A percentile compares a stretch with the other conserved stretches of the same genome.
These are phyloP conservation scores for Alternaria viburni DNA, from an alignment of 2,329 filamentous ascomycete genomes.

Conservation along the genomic window DNA sequence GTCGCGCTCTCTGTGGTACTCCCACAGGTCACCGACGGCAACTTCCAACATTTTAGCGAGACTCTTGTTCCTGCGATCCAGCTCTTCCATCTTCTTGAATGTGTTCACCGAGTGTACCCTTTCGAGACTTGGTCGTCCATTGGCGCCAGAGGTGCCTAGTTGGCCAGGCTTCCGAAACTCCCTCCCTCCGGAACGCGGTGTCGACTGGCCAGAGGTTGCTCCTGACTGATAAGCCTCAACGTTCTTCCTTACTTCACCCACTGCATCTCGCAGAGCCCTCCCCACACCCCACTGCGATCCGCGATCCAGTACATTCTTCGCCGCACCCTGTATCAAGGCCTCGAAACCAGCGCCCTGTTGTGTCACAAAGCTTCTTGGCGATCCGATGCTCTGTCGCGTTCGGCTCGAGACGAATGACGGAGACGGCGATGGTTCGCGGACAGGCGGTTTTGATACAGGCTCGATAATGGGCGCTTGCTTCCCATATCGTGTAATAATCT, in stretches of 20 bases:
- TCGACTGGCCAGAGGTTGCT: constrained; percentile 34
- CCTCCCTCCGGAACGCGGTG: constrained; percentile 43
- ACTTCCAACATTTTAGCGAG: constrained; percentile 72
- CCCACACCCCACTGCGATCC: constrained; percentile 81
- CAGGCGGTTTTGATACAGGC: constrained; percentile 29
- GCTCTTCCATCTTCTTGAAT: constrained; percentile 40
- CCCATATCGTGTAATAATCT: constrained; percentile 75
- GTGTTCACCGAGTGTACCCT: constrained; percentile 31
- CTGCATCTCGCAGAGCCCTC: constrained; percentile 78
- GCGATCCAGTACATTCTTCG: constrained; percentile 74
- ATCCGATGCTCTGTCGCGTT: constrained; percentile 35
- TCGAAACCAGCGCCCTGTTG: constrained; percentile 61
- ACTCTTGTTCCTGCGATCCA: constrained; percentile 71
- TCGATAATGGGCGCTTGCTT: constrained; percentile 47
- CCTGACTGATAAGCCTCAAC: constrained; percentile 67
- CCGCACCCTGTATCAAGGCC: constrained; percentile 75
- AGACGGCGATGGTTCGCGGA: constrained; percentile 37
- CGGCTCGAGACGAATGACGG: constrained; percentile 32
- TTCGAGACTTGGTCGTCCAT: constrained; percentile 24
- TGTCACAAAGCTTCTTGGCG: constrained; percentile 34
- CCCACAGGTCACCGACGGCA: constrained; percentile 68
- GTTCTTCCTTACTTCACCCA: constrained; percentile 80
- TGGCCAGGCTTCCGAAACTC: constrained; percentile 43
- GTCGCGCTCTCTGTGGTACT: constrained; percentile 62
- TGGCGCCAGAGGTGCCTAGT: constrained; percentile 23